Conservation (phyloP, 345 rosid genomes). For the Salix suchowensis region DNA sequence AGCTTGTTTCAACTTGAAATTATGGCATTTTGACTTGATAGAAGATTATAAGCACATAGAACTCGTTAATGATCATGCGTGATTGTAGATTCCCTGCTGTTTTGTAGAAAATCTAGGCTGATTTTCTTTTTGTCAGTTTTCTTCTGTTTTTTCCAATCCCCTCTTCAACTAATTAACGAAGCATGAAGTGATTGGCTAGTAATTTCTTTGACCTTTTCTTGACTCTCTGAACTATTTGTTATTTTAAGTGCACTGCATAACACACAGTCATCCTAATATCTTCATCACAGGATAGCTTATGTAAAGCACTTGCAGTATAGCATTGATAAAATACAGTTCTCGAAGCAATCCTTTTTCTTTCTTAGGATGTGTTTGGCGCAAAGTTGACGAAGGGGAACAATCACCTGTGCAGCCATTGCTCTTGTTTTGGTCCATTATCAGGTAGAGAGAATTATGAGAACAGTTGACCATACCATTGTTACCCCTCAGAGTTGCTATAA, state of each 20-base stretch:
- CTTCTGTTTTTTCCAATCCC: background rate
- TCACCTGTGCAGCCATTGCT: too few relatives aligned
- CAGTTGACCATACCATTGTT: background rate
- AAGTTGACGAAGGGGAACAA: too few relatives aligned
- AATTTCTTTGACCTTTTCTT: too few relatives aligned
- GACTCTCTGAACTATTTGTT: too few relatives aligned
- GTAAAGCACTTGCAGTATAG: too few relatives aligned
- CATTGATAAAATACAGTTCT: too few relatives aligned
- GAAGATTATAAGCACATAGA: background rate
- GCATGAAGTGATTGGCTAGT: too few relatives aligned
- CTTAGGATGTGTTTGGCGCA: too few relatives aligned
- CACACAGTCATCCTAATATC: too few relatives aligned
- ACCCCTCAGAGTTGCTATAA: background rate
- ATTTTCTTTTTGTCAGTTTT: background rate
- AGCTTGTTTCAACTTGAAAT: constrained; percentile 11
- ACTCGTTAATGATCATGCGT: background rate
- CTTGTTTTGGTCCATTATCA: background rate
- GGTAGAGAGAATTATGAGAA: background rate
- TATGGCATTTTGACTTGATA: constrained; percentile 9
- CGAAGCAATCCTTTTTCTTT: too few relatives aligned
- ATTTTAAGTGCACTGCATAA: too few relatives aligned
- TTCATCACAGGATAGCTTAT: too few relatives aligned
- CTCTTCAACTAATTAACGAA: background rate
- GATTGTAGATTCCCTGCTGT: background rate
- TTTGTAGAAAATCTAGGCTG: background rate